Evolutionary conservation across 129 eudicot species (phyloP).

Genomic region (Arctium lappa): DNA sequence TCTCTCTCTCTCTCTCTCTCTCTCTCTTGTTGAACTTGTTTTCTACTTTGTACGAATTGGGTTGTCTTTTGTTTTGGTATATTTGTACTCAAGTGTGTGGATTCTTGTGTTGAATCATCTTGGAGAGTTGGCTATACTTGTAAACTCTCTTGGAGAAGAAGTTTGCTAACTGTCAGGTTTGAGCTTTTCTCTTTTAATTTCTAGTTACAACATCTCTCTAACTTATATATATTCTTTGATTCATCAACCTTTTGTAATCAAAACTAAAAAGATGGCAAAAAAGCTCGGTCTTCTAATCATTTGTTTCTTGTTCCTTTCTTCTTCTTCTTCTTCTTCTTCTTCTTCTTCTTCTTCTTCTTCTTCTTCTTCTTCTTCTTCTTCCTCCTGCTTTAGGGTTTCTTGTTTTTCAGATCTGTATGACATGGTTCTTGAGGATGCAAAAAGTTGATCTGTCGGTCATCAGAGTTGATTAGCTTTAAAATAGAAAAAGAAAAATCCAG

Average conservation of each 20-base stretch:
- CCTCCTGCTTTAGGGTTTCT: constrained; percentile 35
- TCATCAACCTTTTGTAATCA: constrained; percentile 14
- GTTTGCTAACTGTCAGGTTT: constrained; percentile 41
- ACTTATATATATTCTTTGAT: constrained; percentile 19
- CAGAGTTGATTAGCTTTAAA: constrained; percentile 12
- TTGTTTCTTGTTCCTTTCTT: constrained; percentile 19
- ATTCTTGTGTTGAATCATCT: constrained; percentile 43
- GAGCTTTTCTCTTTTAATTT: constrained; percentile 37
- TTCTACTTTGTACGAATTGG: constrained; percentile 18
- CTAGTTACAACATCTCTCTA: constrained; percentile 13
- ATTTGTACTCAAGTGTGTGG: constrained; percentile 39
- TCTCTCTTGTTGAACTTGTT: constrained; percentile 11
- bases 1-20: constrained; percentile 27
- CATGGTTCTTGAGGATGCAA: constrained; percentile 10
- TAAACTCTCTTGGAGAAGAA: constrained; percentile 24
- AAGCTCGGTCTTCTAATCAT: constrained; percentile 15
- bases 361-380: neutral
- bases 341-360: neutral
- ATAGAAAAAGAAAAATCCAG: constrained; percentile 2
- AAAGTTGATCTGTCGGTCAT: constrained; percentile 22
- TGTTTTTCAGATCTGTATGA: constrained; percentile 32
- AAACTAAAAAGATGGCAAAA: constrained; percentile 4
- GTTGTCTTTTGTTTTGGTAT: constrained; percentile 38
- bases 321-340: neutral
- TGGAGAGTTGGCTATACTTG: constrained; percentile 16